These are phyloP conservation scores for Ochetophila trinervis DNA, from an alignment of 306 rosid species.

Conservation along the genomic window DNA sequence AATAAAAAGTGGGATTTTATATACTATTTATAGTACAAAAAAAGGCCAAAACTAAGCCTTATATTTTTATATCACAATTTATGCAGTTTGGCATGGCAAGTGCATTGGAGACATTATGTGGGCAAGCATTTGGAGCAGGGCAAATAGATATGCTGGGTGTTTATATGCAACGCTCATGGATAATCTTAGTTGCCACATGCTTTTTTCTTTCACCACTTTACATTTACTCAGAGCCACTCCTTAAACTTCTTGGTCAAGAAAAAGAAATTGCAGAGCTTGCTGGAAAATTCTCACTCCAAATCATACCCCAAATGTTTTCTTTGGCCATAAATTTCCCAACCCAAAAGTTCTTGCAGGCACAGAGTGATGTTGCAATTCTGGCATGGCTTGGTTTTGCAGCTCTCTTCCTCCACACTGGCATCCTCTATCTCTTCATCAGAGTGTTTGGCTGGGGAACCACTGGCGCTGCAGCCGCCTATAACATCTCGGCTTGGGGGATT, in stretches of 20 bases:
- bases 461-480: slow-evolving; percentile 84
- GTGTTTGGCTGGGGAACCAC: slow-evolving; percentile 64
- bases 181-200: slow-evolving; percentile 58
- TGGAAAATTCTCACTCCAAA: slow-evolving; percentile 70
- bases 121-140: slow-evolving; percentile 96
- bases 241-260: slow-evolving; percentile 77
- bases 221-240: slow-evolving; percentile 53
- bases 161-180: slow-evolving; percentile 90
- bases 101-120: slow-evolving; percentile 93
- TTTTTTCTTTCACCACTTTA: slow-evolving; percentile 64
- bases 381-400: slow-evolving; percentile 80
- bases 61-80: background rate
- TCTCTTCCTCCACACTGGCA: slow-evolving; percentile 36
- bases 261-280: slow-evolving; percentile 67
- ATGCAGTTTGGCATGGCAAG: slow-evolving; percentile 97
- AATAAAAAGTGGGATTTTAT: too few species aligned
- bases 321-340: slow-evolving; percentile 78
- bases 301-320: slow-evolving; percentile 88
- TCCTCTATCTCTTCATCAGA: slow-evolving; percentile 46
- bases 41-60: background rate
- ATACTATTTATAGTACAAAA: background rate
- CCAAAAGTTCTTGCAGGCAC: slow-evolving; percentile 92
- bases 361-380: slow-evolving; percentile 62
- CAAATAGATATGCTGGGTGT: slow-evolving; percentile 91
- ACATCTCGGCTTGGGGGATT: slow-evolving; percentile 70